Evolutionary conservation across 2,329 filamentous ascomycete species (phyloP).

Genomic region (Colletotrichum cordylinicola): DNA sequence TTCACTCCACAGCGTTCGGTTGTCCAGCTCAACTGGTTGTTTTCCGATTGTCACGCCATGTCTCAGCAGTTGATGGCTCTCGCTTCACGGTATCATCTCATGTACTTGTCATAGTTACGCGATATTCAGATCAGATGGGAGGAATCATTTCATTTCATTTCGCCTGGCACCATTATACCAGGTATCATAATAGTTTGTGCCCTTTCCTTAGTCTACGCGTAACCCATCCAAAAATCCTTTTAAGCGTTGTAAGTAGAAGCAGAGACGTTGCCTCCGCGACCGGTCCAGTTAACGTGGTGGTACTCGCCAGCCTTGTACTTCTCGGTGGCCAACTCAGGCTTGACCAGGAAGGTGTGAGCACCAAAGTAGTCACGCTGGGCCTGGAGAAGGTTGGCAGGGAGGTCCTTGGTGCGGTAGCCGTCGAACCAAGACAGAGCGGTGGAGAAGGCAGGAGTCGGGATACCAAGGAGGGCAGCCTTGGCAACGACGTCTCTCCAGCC

Average conservation of each 20-base stretch:
- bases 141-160: conserved; percentile 14
- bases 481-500: conserved; percentile 92
- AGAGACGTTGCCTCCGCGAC: conserved; percentile 94
- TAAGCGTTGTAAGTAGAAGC: conserved; percentile 98
- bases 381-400: conserved; percentile 97
- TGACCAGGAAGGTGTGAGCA: conserved; percentile 88
- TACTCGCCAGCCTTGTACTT: conserved; percentile 87
- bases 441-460: conserved; percentile 95
- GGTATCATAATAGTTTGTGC: conserved; percentile 13
- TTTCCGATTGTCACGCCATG: not conserved
- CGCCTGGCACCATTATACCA: conserved; percentile 22
- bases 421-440: conserved; percentile 99
- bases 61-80: not conserved
- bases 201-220: conserved; percentile 17
- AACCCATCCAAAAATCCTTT: conserved; percentile 29
- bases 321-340: conserved; percentile 77
- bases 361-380: conserved; percentile 99
- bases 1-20: rapidly evolving
- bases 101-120: rapidly evolving
- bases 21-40: not conserved
- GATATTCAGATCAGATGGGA: not conserved
- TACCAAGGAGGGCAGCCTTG: conserved; percentile 92
- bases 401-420: conserved; percentile 95
- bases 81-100: rapidly evolving
- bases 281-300: conserved; percentile 99